Base-by-base conservation (phyloP, 306 rosid species). In the Pterocarpus santalinus region DNA sequence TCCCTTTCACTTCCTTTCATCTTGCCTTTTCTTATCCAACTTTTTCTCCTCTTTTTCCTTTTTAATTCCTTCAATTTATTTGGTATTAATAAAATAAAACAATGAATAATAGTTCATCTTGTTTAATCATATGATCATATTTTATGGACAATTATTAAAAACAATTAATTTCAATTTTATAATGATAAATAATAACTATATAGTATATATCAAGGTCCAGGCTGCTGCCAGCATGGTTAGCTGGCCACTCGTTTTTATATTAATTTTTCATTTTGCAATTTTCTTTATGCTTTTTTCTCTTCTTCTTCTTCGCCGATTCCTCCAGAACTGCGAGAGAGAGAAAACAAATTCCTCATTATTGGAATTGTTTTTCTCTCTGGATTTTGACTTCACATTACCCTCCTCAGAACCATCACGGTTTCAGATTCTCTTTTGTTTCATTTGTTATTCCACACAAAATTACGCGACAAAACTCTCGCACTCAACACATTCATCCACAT, bases 181-280 rank as follows among this genome's bases (percentile, higher is more conserved):
- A 1, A 52, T 51, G 28, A n/a, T 15, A 0, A 7, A 8, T 58
- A 58, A 17, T 60, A 4, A 61, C 56, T 32, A 32, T 67, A 78
- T 78, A 72, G 53, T 66, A 67, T 47, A 78, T 67, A 64, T 64
- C 33, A 80, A 78, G 76, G 90, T 85, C 85, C 88, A 84, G 87
- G 85, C 76, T 80, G 75, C 72, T 78, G 82, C 70, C 84, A 85
- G 83, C 89, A 38, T 72, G 73, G 86, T 80, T 94, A 89, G 96
- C 94, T 92, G 93, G 80, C 98, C 91, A 90, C 94, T 87, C 88
- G 83, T 67, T 90, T 92, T 84, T 77, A 83, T 87, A 67, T 85
- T 57, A 39, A 28, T 84, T 81, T 72, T 79, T 30, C 1, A 33
- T 79, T 61, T 69, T 38, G 6, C 22, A 12, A 12, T 68, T 67